These are phyloP conservation scores for Truncatella angustata DNA, from an alignment of 2,329 filamentous ascomycete genomes.

Conservation along the genomic window DNA sequence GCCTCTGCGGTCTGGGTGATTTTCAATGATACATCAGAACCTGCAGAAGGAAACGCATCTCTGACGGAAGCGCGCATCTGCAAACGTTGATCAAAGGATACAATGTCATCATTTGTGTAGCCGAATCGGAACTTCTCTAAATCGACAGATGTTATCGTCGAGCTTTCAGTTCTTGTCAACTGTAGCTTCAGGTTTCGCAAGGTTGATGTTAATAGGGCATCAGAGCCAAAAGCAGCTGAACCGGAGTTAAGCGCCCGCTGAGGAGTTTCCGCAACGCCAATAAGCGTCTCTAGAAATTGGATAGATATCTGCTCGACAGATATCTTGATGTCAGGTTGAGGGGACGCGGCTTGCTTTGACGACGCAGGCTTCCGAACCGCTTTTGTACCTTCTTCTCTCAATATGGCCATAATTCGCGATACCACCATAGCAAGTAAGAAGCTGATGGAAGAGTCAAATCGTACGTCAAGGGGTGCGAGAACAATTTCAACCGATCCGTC, in stretches of 20 bases:
- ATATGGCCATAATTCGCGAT: constrained; percentile 45
- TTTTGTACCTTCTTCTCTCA: constrained; percentile 30
- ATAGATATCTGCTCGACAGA: constrained; percentile 49
- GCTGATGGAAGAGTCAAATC: constrained; percentile 56
- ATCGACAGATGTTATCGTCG: constrained; percentile 38
- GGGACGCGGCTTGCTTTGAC: constrained; percentile 14
- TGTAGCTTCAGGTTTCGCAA: constrained; percentile 42
- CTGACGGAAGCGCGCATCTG: constrained; percentile 59
- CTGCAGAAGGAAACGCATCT: constrained; percentile 56
- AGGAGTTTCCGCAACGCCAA: constrained; percentile 50
- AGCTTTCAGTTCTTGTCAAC: constrained; percentile 24
- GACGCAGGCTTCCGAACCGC: constrained; percentile 11
- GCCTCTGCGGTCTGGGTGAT: constrained; percentile 43
- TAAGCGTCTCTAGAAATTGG: constrained; percentile 54
- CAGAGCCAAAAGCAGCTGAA: constrained; percentile 40
- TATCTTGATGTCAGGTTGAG: constrained; percentile 41
- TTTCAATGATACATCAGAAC: constrained; percentile 57
- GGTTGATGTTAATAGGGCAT: constrained; percentile 51
- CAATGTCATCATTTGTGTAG: constrained; percentile 59
- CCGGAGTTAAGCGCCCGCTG: constrained; percentile 42
- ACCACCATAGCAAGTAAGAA: constrained; percentile 53
- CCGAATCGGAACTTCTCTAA: constrained; percentile 61
- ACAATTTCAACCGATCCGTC: constrained; percentile 46
- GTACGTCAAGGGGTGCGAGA: constrained; percentile 50
- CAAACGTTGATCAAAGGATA: constrained; percentile 59